Percentiles rank a stretch among this genome's conserved stretches.
Evolutionary conservation across 148 eudicot species (phyloP).

Genomic region (Persicaria maculosa): DNA sequence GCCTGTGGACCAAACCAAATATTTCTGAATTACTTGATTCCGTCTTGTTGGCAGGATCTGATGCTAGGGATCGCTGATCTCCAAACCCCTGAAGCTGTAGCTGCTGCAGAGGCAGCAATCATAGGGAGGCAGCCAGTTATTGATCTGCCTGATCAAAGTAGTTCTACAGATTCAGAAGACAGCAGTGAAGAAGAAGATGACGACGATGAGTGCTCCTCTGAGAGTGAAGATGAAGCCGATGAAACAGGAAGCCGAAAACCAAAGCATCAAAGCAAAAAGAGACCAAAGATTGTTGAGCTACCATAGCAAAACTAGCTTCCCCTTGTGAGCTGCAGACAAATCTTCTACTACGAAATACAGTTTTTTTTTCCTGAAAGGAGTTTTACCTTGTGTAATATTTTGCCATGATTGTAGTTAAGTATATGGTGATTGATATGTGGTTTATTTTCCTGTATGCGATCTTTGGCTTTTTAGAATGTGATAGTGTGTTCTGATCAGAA

Average conservation of each 20-base stretch:
- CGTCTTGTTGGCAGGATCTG: slow-evolving; percentile 43
- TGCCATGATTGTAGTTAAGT: background rate
- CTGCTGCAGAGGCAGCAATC: slow-evolving; percentile 79
- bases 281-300: slow-evolving; percentile 72
- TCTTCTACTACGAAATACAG: background rate
- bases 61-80: slow-evolving; percentile 94
- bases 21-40: background rate
- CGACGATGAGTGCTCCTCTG: slow-evolving; percentile 17
- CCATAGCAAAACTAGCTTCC: slow-evolving; percentile 16
- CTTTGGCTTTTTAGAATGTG: background rate
- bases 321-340: background rate
- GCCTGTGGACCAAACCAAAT: background rate
- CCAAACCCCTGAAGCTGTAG: slow-evolving; percentile 75
- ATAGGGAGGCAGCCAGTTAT: slow-evolving; percentile 49
- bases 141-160: slow-evolving; percentile 23
- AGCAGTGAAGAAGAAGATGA: slow-evolving; percentile 35
- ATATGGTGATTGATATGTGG: background rate
- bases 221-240: slow-evolving; percentile 12
- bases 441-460: background rate
- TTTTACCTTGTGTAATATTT: background rate
- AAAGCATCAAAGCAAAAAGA: slow-evolving; percentile 29
- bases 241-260: slow-evolving; percentile 14
- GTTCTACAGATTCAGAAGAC: slow-evolving; percentile 39
- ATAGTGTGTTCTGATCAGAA: too few relatives aligned
- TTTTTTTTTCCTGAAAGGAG: background rate